These are phyloP conservation scores for Umbelopsis ramanniana DNA, from an alignment of 192 early-diverging fungal species.

Conservation along the genomic window DNA sequence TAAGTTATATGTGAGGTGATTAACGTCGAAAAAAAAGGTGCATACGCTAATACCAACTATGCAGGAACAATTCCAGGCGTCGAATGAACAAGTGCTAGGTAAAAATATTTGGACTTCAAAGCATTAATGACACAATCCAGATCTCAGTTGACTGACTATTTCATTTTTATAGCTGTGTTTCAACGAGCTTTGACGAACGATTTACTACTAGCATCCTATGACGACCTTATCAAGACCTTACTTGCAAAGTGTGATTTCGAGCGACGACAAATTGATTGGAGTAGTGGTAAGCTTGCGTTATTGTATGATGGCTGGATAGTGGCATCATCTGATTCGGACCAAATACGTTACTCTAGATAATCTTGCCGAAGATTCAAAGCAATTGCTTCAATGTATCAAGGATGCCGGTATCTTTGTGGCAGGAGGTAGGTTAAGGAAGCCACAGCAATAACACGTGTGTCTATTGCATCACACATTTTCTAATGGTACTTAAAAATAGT, in stretches of 20 bases:
- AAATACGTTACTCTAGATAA: not conserved
- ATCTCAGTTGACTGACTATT: not conserved
- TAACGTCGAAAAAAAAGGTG: not conserved
- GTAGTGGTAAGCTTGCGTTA: constrained; percentile 24
- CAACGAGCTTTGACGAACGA: constrained; percentile 32
- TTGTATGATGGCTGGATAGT: not conserved
- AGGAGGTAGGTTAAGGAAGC: constrained; percentile 24
- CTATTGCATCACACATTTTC: too few species aligned
- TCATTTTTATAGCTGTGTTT: constrained; percentile 25
- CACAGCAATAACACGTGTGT: too few species aligned
- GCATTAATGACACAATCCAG: not conserved
- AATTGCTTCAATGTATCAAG: constrained; percentile 34
- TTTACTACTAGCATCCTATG: constrained; percentile 32
- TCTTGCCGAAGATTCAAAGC: constrained; percentile 25
- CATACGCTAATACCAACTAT: not conserved
- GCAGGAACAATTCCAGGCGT: constrained; percentile 1
- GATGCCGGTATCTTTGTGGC: constrained; percentile 29
- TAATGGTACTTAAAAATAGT: constrained; percentile 16
- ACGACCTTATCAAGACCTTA: constrained; percentile 43
- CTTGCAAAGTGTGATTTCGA: constrained; percentile 45
- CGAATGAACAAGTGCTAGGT: constrained; percentile 21
- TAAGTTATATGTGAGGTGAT: not conserved
- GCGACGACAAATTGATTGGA: constrained; percentile 41
- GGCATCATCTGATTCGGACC: not conserved
- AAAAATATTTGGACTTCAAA: not conserved